Conservation (phyloP, 2,329 filamentous ascomycete genomes). For the Chalaropsis thielavioides region DNA sequence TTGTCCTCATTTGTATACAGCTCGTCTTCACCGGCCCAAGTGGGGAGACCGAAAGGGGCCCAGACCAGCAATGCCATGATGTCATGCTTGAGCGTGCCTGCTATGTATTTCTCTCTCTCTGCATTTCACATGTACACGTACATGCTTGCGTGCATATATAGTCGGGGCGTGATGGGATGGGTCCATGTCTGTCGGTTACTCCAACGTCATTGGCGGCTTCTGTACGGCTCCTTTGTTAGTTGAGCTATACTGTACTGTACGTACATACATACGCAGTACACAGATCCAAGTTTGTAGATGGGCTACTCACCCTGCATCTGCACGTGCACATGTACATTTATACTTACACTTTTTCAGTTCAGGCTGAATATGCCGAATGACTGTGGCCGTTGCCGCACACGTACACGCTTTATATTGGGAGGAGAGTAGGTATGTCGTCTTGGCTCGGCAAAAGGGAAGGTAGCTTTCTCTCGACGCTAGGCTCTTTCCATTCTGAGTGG, state of each 20-base stretch:
- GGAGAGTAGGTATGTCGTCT: not conserved
- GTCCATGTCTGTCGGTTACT: not conserved
- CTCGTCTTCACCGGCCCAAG: not conserved
- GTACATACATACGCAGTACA: not conserved
- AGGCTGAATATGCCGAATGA: not conserved
- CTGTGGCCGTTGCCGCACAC: not conserved
- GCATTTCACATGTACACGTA: not conserved
- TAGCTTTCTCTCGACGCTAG: not conserved
- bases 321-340: not conserved
- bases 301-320: not conserved
- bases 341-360: not conserved
- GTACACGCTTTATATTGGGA: not conserved
- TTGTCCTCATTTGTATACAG: not conserved
- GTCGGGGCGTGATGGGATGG: not conserved
- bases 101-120: not conserved
- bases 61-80: not conserved
- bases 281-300: not conserved
- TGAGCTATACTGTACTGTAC: no score
- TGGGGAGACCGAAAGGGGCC: not conserved
- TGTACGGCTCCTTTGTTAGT: not conserved
- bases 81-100: not conserved
- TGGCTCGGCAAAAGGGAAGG: not conserved
- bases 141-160: not conserved
- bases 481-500: not conserved
- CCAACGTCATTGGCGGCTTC: not conserved